Conservation (phyloP, 2,329 filamentous ascomycete species). For the Cryphonectria radicalis region DNA sequence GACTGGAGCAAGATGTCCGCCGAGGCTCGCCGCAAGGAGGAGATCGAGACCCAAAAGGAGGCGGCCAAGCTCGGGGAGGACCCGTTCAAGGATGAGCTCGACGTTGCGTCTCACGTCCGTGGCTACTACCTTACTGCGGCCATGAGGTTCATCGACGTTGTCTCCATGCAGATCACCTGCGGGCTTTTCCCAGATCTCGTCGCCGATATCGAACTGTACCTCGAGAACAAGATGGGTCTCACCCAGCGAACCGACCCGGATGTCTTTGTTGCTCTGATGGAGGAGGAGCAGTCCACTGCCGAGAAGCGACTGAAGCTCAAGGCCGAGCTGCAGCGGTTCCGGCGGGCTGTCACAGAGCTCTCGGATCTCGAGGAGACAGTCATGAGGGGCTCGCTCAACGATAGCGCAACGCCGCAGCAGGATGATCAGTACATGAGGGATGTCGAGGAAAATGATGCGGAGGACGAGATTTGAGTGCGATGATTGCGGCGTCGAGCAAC, state of each 20-base stretch:
- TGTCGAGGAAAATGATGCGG: not conserved
- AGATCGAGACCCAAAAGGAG: constrained; percentile 47
- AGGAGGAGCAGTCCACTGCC: constrained; percentile 41
- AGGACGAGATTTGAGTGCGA: not conserved
- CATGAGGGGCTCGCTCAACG: constrained; percentile 16
- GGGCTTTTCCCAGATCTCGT: constrained; percentile 53
- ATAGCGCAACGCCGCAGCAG: constrained; percentile 2
- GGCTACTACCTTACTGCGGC: constrained; percentile 73
- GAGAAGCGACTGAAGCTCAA: constrained; percentile 38
- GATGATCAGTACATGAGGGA: constrained; percentile 13
- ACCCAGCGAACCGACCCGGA: constrained; percentile 32
- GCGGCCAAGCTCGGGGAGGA: constrained; percentile 58
- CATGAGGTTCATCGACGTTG: constrained; percentile 64
- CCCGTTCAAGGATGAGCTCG: constrained; percentile 62
- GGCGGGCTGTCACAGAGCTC: constrained; percentile 41
- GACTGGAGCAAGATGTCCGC: constrained; percentile 52
- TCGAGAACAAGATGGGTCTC: constrained; percentile 51
- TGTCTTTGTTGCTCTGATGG: constrained; percentile 42
- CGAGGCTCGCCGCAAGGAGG: constrained; percentile 52
- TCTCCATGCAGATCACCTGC: constrained; percentile 52
- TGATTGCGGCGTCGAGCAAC: not conserved
- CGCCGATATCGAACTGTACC: constrained; percentile 44
- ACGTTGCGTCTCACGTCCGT: constrained; percentile 65
- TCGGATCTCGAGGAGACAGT: constrained; percentile 38
- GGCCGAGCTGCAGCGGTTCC: constrained; percentile 40